A percentile compares a stretch with the other conserved stretches of the same genome.
These are phyloP conservation scores for Porphyra umbilicalis DNA, from an alignment of 31 red algal species.

Conservation along the genomic window DNA sequence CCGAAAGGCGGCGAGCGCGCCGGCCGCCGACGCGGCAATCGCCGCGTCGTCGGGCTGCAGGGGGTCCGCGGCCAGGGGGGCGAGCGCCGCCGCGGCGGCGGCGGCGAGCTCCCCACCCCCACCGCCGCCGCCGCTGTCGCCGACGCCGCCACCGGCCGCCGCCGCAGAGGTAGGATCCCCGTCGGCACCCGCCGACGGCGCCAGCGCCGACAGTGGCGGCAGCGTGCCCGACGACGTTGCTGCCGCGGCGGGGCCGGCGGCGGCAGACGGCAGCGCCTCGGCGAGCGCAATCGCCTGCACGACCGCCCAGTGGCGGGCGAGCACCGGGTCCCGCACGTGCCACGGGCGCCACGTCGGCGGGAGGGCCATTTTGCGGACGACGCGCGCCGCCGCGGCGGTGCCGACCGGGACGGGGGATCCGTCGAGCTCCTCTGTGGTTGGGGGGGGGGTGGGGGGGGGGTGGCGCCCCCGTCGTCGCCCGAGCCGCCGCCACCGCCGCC, in stretches of 20 bases:
- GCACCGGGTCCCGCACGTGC: conserved; percentile 1
- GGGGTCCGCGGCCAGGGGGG: background rate
- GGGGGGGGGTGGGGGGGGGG: background rate
- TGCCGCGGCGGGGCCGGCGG: background rate
- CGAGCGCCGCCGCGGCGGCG: background rate
- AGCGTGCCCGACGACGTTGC: too few species aligned
- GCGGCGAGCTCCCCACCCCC: too few species aligned
- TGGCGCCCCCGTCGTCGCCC: background rate
- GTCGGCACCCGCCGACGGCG: too few species aligned
- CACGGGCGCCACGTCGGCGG: background rate
- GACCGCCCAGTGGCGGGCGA: background rate
- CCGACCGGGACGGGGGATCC: background rate
- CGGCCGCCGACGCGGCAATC: background rate
- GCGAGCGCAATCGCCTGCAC: background rate
- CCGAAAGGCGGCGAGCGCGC: background rate
- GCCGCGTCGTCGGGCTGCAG: background rate
- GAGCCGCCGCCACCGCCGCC: background rate
- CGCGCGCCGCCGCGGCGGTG: background rate
- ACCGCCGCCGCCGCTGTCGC: background rate
- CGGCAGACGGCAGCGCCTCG: background rate
- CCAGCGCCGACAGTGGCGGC: background rate
- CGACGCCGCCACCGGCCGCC: background rate
- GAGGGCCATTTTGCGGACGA: background rate
- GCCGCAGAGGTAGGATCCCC: too few species aligned
- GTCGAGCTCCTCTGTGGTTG: background rate